These are phyloP conservation scores for Suhomyces sp. DNA, from an alignment of 805 yeast species.

Conservation along the genomic window DNA sequence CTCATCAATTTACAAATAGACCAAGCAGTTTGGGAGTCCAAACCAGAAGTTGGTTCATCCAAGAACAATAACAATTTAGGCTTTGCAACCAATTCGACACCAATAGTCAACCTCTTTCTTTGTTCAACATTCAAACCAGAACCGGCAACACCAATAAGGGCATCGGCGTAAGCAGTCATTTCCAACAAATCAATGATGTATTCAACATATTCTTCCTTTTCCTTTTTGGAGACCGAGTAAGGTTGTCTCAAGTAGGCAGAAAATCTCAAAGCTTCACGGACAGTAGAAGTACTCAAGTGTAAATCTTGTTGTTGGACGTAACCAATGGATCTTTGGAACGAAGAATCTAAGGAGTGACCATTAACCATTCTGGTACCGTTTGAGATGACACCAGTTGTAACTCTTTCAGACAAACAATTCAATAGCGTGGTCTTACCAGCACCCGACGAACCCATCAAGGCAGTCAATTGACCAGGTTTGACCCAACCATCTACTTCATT, in stretches of 20 bases:
- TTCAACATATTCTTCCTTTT: constrained; percentile 25
- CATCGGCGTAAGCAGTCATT: constrained; percentile 27
- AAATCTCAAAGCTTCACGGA: constrained; percentile 26
- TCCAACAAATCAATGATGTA: constrained; percentile 23
- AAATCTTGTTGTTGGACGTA: constrained; percentile 35
- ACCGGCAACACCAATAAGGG: constrained; percentile 33
- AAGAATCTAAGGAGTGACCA: constrained; percentile 21
- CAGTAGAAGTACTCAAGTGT: constrained; percentile 31
- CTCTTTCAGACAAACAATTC: constrained; percentile 34
- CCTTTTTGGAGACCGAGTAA: constrained; percentile 14
- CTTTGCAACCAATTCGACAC: constrained; percentile 41
- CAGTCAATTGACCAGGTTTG: constrained; percentile 78
- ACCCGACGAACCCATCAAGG: constrained; percentile 58
- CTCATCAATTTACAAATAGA: constrained; percentile 39
- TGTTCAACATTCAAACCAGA: constrained; percentile 41
- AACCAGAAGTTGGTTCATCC: constrained; percentile 45
- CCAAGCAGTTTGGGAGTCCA: constrained; percentile 44
- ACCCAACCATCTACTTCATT: constrained; percentile 77
- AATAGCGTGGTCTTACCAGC: constrained; percentile 46
- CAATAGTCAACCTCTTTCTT: constrained; percentile 40
- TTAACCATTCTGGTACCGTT: constrained; percentile 36
- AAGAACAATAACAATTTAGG: constrained; percentile 37
- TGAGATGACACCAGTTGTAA: constrained; percentile 22
- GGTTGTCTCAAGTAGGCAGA: constrained; percentile 29
- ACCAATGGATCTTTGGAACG: constrained; percentile 33